Percentiles rank a stretch among this genome's conserved stretches.
phyloP scores from a whole-genome alignment of 1,284 basidiomycete genomes.

The Sporisorium graminicola region DNA sequence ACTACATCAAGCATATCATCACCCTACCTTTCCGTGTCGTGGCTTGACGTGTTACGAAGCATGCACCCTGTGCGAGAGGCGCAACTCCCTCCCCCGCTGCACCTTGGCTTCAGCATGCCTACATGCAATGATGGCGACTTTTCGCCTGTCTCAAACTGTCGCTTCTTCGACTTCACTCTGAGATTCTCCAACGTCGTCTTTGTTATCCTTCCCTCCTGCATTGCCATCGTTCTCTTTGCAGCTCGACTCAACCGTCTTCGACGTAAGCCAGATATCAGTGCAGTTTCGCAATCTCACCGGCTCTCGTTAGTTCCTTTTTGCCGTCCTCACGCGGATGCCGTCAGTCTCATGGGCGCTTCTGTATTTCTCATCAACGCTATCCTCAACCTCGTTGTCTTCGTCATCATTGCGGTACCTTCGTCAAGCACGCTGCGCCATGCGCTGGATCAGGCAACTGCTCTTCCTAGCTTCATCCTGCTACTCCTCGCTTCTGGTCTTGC shows the following conservation, averaged over 20 bases:
- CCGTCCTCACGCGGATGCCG: constrained; percentile 19
- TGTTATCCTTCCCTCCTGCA: constrained; percentile 28
- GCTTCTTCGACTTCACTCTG: constrained; percentile 56
- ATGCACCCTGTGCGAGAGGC: too few relatives aligned
- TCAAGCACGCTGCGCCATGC: constrained; percentile 6
- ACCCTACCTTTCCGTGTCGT: constrained; percentile 9
- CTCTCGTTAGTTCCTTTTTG: constrained; percentile 12
- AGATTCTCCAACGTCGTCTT: constrained; percentile 48
- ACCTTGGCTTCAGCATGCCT: constrained; percentile 1
- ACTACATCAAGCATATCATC: constrained; percentile 6
- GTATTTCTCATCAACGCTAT: constrained; percentile 27
- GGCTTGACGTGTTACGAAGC: constrained; percentile 7
- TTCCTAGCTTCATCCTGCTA: constrained; percentile 22
- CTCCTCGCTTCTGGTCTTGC: constrained; percentile 27
- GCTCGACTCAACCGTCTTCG: constrained; percentile 13
- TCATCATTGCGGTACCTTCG: constrained; percentile 18
- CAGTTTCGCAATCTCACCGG: constrained; percentile 1
- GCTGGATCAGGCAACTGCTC: constrained; percentile 4
- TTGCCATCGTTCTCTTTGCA: constrained; percentile 22
- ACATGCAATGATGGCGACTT: constrained; percentile 41
- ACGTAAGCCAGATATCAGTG: constrained; percentile 20
- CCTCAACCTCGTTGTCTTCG: constrained; percentile 24
- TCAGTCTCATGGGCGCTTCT: constrained; percentile 26
- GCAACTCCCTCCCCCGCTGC: too few relatives aligned
- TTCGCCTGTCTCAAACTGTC: constrained; percentile 46